Base-by-base conservation (phyloP, 2,329 filamentous ascomycete species). In the Trichoderma koningiopsis region DNA sequence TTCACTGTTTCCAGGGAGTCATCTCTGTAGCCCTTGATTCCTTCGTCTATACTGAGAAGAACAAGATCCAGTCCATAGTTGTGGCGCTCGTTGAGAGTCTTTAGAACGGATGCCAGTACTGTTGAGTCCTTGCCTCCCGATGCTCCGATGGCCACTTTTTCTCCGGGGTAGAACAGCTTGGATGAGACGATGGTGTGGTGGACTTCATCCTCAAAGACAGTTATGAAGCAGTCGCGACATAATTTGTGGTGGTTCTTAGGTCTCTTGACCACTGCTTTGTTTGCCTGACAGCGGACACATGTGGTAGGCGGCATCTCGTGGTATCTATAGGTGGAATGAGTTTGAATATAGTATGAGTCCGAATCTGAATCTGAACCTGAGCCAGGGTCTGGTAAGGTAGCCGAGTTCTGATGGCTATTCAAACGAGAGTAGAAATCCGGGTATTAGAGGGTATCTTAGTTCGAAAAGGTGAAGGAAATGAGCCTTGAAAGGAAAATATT, bases 81-180 rank as follows among this genome's bases (percentile, higher is more conserved):
- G 78, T 97, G 89, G 57, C 94, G 89, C 78, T 97, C 93, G 75
- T 99, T 98, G 3, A 99, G 84, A 0, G 94, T 97, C 79, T 97
- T 97, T 64, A 99, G 86, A 0, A 99, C 94, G 0, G 94, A 96
- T 5, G 96, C 96, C 13, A 99, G 86, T 0, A 99, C 96, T 0
- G 96, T 99, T 64, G 94, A 97, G 80, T 99, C 96, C 81, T 99
- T 99, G 74, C 96, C 96, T 68, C 96, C 96, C 1, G 94, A 97
- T 60, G 96, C 96, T 55, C 96, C 96, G 76, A 99, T 97, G 8
- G 96, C 96, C 49, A 99, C 88, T 71, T 87, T 89, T 79, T 99
- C 96, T 70, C 95, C 95, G 1, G 86, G 89, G 56, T 85, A 84
- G 80, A 99, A 99, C 19, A 99, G 87, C n/a, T 86, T 83, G 22